These are phyloP conservation scores for Amorphotheca resinae DNA, from an alignment of 495 filamentous ascomycete species.

Conservation along the genomic window DNA sequence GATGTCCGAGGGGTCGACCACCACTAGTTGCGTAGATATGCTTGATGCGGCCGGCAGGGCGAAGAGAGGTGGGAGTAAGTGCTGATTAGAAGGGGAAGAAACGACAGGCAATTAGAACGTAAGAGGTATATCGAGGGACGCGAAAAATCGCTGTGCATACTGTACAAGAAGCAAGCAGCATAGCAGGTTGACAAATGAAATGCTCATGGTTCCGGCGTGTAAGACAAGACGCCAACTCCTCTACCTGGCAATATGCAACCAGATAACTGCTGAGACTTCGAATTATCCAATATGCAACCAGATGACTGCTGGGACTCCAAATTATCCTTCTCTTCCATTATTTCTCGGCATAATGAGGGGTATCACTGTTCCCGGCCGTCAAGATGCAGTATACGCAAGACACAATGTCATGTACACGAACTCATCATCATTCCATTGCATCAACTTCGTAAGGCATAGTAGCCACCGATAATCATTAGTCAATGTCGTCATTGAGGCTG, in stretches of 20 bases:
- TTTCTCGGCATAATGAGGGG: not conserved
- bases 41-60: not conserved
- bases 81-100: too few relatives aligned
- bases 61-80: too few relatives aligned
- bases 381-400: slow-evolving; percentile 9
- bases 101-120: not conserved
- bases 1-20: too few relatives aligned
- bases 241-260: slow-evolving; percentile 15
- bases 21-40: too few relatives aligned
- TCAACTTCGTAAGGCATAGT: slow-evolving; percentile 16
- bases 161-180: slow-evolving; percentile 10
- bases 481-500: slow-evolving; percentile 15
- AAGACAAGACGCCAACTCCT: slow-evolving; percentile 19
- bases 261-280: slow-evolving; percentile 18
- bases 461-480: slow-evolving; percentile 1
- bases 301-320: slow-evolving; percentile 18
- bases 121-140: slow-evolving; percentile 1
- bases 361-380: not conserved
- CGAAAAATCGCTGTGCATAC: slow-evolving; percentile 4
- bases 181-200: not conserved
- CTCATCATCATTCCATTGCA: slow-evolving; percentile 12
- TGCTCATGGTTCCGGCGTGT: slow-evolving; percentile 5
- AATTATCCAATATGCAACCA: slow-evolving; percentile 20
- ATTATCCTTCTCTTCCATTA: slow-evolving; percentile 16
- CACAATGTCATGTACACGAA: slow-evolving; percentile 9